phyloP scores from a whole-genome alignment of 2,329 filamentous ascomycete genomes.

The Botrytis deweyae region DNA sequence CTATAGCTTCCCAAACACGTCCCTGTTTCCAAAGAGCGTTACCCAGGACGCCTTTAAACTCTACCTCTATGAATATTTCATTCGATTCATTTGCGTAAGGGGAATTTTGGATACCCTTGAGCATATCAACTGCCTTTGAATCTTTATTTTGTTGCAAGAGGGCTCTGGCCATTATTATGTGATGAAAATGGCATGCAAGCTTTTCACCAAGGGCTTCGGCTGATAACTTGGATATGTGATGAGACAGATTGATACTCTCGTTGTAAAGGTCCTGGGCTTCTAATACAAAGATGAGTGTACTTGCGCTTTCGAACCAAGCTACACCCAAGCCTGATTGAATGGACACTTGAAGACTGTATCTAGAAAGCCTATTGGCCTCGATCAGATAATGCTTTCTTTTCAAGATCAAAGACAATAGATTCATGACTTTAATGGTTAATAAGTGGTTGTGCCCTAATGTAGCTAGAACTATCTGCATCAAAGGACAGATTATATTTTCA shows the following conservation, averaged over 20 bases:
- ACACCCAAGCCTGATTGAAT: no score
- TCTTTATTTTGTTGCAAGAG: background rate
- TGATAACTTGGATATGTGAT: accelerated
- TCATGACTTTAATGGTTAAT: background rate
- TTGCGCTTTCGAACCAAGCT: background rate
- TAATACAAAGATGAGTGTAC: accelerated
- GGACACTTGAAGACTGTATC: background rate
- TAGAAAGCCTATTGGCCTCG: background rate
- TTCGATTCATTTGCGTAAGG: no score
- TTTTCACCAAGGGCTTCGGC: accelerated
- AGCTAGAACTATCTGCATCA: background rate
- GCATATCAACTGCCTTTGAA: background rate
- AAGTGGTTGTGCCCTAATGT: background rate
- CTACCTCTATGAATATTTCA: no score
- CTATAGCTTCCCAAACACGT: background rate
- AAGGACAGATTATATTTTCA: background rate
- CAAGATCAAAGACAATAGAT: background rate
- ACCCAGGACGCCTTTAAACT: no score
- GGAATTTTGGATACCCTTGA: no score
- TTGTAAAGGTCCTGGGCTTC: no score
- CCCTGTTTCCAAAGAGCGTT: background rate
- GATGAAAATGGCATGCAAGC: accelerated
- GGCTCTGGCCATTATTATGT: background rate
- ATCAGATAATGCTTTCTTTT: accelerated
- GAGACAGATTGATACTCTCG: background rate